A percentile compares a stretch with the other conserved stretches of the same genome.
These are phyloP conservation scores for Licmophora abbreviata DNA, from an alignment of 108 stramenopile genomes.

Conservation along the genomic window DNA sequence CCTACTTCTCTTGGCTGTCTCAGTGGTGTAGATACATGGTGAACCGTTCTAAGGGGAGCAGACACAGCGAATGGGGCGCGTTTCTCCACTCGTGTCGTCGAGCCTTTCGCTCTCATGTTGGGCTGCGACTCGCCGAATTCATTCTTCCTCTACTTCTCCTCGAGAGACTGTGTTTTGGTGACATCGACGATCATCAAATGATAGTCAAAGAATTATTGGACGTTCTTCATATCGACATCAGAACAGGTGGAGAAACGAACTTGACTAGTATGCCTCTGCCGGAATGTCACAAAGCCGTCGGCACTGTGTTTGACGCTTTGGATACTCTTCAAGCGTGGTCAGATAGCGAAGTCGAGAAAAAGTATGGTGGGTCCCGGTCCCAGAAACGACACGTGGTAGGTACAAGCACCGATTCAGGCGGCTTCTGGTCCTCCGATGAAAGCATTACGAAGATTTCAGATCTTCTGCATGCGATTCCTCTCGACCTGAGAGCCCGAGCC, in stretches of 20 bases:
- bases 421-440: slow-evolving; percentile 19
- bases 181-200: slow-evolving; percentile 32
- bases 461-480: slow-evolving; percentile 38
- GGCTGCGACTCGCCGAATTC: slow-evolving; percentile 62
- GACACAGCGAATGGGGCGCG: slow-evolving; percentile 50
- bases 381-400: background rate
- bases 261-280: slow-evolving; percentile 8
- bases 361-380: slow-evolving; percentile 1
- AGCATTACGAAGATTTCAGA: slow-evolving; percentile 47
- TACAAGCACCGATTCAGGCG: slow-evolving; percentile 3
- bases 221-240: slow-evolving; percentile 29
- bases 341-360: slow-evolving; percentile 54
- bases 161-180: slow-evolving; percentile 74
- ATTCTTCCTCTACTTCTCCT: slow-evolving; percentile 75
- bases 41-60: slow-evolving; percentile 30
- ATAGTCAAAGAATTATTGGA: slow-evolving; percentile 52
- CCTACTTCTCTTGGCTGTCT: slow-evolving; percentile 67
- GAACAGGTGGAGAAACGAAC: slow-evolving; percentile 9
- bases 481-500: slow-evolving; percentile 52
- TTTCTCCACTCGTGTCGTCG: slow-evolving; percentile 69
- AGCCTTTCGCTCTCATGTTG: slow-evolving; percentile 61
- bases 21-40: slow-evolving; percentile 36
- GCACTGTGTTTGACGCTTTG: slow-evolving; percentile 50
- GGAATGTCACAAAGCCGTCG: slow-evolving; percentile 58
- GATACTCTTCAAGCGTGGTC: slow-evolving; percentile 62